phyloP scores from a whole-genome alignment of 495 filamentous ascomycete genomes.

The Aspergillus incahuasiensis region DNA sequence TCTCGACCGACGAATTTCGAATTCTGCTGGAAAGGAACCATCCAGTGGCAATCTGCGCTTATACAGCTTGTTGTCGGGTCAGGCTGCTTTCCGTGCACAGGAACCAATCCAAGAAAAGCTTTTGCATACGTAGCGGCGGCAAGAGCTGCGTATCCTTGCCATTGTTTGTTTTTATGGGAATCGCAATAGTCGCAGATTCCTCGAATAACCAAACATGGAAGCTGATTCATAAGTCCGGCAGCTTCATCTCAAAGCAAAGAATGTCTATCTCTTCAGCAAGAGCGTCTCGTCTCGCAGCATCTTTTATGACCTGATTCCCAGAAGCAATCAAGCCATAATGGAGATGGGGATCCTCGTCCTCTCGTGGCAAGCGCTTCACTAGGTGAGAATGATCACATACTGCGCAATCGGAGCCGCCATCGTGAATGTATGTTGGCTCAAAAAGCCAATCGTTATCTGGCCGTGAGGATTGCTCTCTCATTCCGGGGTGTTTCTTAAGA shows the following conservation, averaged over 20 bases:
- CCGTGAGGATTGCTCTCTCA: slow-evolving; percentile 19
- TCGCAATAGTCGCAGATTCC: slow-evolving; percentile 2
- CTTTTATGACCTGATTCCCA: slow-evolving; percentile 19
- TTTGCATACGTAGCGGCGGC: slow-evolving; percentile 30
- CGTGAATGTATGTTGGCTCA: slow-evolving; percentile 23
- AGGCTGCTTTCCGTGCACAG: neutral
- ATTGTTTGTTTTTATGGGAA: slow-evolving; percentile 32
- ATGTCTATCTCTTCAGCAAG: slow-evolving; percentile 21
- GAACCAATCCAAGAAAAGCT: slow-evolving; percentile 22
- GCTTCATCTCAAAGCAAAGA: slow-evolving; percentile 44
- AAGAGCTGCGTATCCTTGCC: slow-evolving; percentile 23
- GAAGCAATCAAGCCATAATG: slow-evolving; percentile 22
- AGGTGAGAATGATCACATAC: slow-evolving; percentile 14
- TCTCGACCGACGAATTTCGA: neutral
- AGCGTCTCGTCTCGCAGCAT: slow-evolving; percentile 9
- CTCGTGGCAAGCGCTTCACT: slow-evolving; percentile 10
- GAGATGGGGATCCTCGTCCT: slow-evolving; percentile 6
- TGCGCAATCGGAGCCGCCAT: slow-evolving; percentile 12
- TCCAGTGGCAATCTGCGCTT: neutral
- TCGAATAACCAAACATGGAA: neutral
- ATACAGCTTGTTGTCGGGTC: too few species aligned
- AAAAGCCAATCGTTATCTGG: slow-evolving; percentile 27
- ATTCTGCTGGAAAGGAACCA: neutral
- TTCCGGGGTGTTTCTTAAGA: slow-evolving; percentile 11
- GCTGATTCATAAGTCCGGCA: neutral